Evolutionary conservation across 805 yeast genomes (phyloP).

Genomic region (Suhomyces sp.): DNA sequence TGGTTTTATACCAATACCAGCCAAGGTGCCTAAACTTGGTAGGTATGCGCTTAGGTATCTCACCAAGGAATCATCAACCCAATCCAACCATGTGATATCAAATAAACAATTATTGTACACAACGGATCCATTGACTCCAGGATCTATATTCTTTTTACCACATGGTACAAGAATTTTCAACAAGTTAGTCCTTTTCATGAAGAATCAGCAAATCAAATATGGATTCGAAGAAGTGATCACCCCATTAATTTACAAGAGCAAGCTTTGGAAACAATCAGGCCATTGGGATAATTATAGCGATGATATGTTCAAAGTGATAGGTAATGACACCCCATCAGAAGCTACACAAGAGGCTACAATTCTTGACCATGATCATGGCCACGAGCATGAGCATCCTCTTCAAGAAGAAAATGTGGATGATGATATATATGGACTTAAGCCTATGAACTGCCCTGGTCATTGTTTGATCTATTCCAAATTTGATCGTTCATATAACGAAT

Average conservation of each 20-base stretch:
- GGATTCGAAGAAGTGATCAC: conserved; percentile 93
- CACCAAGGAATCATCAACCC: conserved; percentile 28
- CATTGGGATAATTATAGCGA: conserved; percentile 95
- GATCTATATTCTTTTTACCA: conserved; percentile 88
- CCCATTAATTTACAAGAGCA: conserved; percentile 80
- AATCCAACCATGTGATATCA: conserved; percentile 48
- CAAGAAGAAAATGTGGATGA: conserved; percentile 22
- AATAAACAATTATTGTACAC: conserved; percentile 71
- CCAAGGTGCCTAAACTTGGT: too few species aligned
- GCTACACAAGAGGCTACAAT: conserved; percentile 9
- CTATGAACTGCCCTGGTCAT: conserved; percentile 96
- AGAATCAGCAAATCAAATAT: conserved; percentile 71
- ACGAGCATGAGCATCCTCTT: conserved; percentile 10
- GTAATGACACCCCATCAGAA: conserved; percentile 43
- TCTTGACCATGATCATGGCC: conserved; percentile 12
- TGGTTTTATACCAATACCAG: too few species aligned
- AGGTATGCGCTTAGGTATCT: not conserved
- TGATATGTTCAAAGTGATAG: conserved; percentile 89
- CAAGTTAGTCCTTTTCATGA: conserved; percentile 77
- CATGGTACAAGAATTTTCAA: conserved; percentile 89
- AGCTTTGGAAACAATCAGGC: conserved; percentile 87
- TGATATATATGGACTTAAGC: conserved; percentile 71
- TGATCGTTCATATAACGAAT: conserved; percentile 78
- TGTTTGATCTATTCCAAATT: conserved; percentile 76
- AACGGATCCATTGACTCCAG: conserved; percentile 83